Conservation (phyloP, 176 grass and related monocot species). For the Metroxylon sagu region DNA sequence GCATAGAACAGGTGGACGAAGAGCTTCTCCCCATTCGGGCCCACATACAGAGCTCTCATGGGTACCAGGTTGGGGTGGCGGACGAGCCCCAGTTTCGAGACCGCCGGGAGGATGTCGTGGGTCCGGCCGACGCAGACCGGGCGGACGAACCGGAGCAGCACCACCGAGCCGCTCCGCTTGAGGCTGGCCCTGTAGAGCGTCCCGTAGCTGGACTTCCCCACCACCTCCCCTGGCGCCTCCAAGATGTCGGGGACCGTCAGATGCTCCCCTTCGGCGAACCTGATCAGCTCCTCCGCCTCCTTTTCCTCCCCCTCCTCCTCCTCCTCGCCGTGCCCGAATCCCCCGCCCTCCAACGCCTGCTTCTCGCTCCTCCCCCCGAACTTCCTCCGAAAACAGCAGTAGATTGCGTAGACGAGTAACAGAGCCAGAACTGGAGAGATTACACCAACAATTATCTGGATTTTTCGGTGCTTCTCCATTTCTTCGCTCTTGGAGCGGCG, state of each 20-base stretch:
- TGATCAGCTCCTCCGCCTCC: conserved; percentile 44
- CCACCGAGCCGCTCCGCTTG: conserved; percentile 31
- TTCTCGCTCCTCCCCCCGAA: conserved; percentile 4
- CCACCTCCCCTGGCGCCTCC: conserved; percentile 86
- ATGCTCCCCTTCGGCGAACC: conserved; percentile 67
- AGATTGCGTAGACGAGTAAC: conserved; percentile 25
- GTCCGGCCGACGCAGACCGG: conserved; percentile 45
- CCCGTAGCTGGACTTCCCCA: conserved; percentile 70
- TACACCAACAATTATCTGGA: conserved; percentile 15
- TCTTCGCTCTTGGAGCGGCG: not conserved
- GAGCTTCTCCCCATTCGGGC: conserved; percentile 80
- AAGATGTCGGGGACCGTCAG: conserved; percentile 66
- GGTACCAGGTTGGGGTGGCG: conserved; percentile 81
- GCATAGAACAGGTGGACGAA: conserved; percentile 81
- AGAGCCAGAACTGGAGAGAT: conserved; percentile 33
- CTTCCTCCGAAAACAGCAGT: conserved; percentile 24
- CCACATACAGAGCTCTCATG: conserved; percentile 67
- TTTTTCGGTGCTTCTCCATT: conserved; percentile 24
- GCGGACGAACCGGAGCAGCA: conserved; percentile 70
- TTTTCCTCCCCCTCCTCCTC: not conserved
- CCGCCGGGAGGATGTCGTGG: conserved; percentile 41
- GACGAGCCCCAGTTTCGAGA: conserved; percentile 32
- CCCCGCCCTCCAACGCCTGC: conserved; percentile 19
- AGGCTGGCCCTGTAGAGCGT: conserved; percentile 80
- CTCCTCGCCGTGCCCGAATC: not conserved